Conservation (phyloP, 177 flowering plant species). For the Telopea speciosissima region DNA sequence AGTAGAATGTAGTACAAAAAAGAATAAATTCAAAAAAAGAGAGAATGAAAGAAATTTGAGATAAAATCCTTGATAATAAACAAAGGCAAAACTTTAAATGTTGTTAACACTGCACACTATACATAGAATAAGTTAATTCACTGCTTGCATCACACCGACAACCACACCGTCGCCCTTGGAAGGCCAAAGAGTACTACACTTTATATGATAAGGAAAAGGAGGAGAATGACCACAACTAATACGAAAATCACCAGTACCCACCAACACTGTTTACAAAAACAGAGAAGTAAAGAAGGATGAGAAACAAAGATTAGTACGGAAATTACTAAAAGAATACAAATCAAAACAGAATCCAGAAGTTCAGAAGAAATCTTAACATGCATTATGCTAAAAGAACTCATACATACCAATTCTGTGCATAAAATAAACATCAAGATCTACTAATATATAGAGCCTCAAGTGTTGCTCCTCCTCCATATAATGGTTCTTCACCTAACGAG, state of each 20-base stretch:
- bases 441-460: too few relatives aligned
- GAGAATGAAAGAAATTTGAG: neutral
- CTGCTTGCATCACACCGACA: too few relatives aligned
- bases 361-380: neutral
- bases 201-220: conserved; percentile 39
- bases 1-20: neutral
- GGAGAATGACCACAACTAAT: conserved; percentile 32
- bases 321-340: neutral
- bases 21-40: neutral
- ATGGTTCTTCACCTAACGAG: too few relatives aligned
- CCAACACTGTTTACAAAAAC: conserved; percentile 51
- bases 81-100: too few relatives aligned
- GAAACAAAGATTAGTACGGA: neutral
- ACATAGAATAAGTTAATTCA: too few relatives aligned
- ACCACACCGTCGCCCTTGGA: too few relatives aligned
- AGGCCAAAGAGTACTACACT: too few relatives aligned
- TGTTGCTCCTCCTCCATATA: too few relatives aligned
- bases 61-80: too few relatives aligned
- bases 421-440: too few relatives aligned
- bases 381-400: neutral
- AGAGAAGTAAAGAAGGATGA: neutral
- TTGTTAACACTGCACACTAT: too few relatives aligned
- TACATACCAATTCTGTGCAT: neutral
- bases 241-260: conserved; percentile 43
- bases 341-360: neutral